A percentile compares a stretch with the other conserved stretches of the same genome.
phyloP scores from a whole-genome alignment of 176 grass and related monocot genomes.

The Musa itinerans region DNA sequence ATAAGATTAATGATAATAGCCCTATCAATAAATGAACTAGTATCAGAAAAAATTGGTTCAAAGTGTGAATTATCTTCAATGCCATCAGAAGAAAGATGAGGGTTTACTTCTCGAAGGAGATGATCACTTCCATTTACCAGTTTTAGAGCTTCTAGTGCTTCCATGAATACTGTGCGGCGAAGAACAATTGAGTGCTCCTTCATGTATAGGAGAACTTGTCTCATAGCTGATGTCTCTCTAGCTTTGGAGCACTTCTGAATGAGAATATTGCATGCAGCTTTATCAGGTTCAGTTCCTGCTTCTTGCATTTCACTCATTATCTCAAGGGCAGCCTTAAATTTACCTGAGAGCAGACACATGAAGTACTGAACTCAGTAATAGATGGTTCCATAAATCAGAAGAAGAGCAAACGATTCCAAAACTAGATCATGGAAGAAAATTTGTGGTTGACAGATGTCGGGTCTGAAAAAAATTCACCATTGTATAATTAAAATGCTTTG shows the following conservation, averaged over 20 bases:
- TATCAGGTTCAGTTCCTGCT: slow-evolving; percentile 56
- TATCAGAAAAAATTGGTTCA: slow-evolving; percentile 32
- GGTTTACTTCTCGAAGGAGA: slow-evolving; percentile 69
- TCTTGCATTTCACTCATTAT: slow-evolving; percentile 64
- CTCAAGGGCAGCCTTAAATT: slow-evolving; percentile 51
- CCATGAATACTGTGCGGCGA: slow-evolving; percentile 41
- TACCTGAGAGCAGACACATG: slow-evolving; percentile 22
- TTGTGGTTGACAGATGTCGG: too few species aligned
- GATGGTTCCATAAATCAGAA: not conserved
- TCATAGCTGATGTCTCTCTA: slow-evolving; percentile 46
- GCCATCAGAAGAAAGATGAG: slow-evolving; percentile 48
- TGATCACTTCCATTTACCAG: slow-evolving; percentile 30
- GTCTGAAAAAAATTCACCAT: not conserved
- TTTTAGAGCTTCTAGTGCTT: slow-evolving; percentile 62
- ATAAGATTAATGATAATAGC: slow-evolving; percentile 45
- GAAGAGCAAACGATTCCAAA: not conserved
- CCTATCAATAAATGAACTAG: slow-evolving; percentile 39
- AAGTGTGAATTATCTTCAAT: slow-evolving; percentile 23
- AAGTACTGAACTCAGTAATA: not conserved
- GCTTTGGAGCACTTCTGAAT: slow-evolving; percentile 58
- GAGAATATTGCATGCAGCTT: slow-evolving; percentile 64
- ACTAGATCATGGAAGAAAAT: not conserved
- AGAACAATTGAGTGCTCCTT: slow-evolving; percentile 64
- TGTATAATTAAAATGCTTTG: not conserved
- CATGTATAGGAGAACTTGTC: slow-evolving; percentile 56